phyloP scores from a whole-genome alignment of 352 stramenopile genomes.

The Pythium vanterpoolii region DNA sequence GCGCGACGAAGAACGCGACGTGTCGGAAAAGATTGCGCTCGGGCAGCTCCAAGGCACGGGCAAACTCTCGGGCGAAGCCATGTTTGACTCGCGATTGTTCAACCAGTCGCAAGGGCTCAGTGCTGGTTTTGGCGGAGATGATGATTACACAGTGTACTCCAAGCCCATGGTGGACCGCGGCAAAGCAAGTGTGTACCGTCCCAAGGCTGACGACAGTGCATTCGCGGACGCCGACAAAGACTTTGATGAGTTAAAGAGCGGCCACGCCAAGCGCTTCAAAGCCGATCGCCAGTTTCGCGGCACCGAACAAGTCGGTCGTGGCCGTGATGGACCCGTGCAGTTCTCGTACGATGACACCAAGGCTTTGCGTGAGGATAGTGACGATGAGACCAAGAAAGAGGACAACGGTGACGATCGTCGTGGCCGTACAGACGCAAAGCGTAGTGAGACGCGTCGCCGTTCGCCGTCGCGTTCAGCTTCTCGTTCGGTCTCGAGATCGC shows the following conservation, averaged over 20 bases:
- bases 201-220: constrained; percentile 86
- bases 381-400: constrained; percentile 19
- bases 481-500: constrained; percentile 26
- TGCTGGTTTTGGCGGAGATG: constrained; percentile 95
- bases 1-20: constrained; percentile 94
- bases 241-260: constrained; percentile 89
- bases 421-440: constrained; percentile 4
- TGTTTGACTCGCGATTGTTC: constrained; percentile 98
- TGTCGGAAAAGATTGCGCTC: constrained; percentile 99
- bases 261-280: constrained; percentile 81
- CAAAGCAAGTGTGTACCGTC: constrained; percentile 87
- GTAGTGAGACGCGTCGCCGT: constrained; percentile 17
- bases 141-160: constrained; percentile 98
- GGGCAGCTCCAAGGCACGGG: constrained; percentile 92
- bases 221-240: constrained; percentile 83
- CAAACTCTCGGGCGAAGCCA: constrained; percentile 76
- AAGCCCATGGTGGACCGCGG: constrained; percentile 95
- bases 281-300: constrained; percentile 89
- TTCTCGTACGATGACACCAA: constrained; percentile 73
- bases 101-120: constrained; percentile 96
- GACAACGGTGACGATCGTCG: not conserved
- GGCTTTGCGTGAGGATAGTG: constrained; percentile 27
- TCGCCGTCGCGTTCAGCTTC: constrained; percentile 29
- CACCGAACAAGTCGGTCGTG: constrained; percentile 55
- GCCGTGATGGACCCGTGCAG: constrained; percentile 79